These are phyloP conservation scores for Quercus aquifolioides DNA, from an alignment of 306 rosid species.

Conservation along the genomic window DNA sequence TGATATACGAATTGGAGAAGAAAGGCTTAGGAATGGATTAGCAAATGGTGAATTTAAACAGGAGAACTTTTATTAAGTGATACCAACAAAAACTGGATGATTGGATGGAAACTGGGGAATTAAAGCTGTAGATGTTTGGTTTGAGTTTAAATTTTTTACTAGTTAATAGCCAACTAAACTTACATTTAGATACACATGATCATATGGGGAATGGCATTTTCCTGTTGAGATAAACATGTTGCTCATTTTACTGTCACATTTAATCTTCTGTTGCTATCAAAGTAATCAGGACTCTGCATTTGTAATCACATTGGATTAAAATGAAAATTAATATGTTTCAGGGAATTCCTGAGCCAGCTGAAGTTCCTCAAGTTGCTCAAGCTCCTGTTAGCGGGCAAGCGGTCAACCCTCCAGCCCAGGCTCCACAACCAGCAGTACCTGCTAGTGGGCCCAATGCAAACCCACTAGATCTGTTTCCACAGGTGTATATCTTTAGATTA, in stretches of 20 bases:
- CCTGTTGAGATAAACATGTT: neutral
- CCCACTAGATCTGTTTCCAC: constrained; percentile 92
- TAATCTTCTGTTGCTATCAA: neutral
- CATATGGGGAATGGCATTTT: neutral
- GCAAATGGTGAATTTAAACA: neutral
- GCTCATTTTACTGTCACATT: neutral
- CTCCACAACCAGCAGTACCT: constrained; percentile 59
- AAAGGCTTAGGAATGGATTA: neutral
- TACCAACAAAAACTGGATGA: neutral
- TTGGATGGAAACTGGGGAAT: neutral
- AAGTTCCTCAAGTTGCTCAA: constrained; percentile 53
- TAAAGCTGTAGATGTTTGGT: neutral
- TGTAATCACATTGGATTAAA: neutral
- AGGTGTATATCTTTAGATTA: constrained; percentile 37
- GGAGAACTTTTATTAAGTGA: neutral
- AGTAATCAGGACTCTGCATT: neutral
- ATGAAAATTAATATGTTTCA: constrained; percentile 7
- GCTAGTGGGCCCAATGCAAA: constrained; percentile 81
- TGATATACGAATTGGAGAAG: neutral
- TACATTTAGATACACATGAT: neutral
- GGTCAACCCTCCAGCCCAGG: constrained; percentile 42
- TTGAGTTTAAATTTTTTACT: neutral
- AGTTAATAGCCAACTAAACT: neutral
- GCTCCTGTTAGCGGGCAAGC: constrained; percentile 52
- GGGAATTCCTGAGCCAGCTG: constrained; percentile 97